Evolutionary conservation across 208 protist species (phyloP).

Genomic region (Angomonas desouzai): DNA sequence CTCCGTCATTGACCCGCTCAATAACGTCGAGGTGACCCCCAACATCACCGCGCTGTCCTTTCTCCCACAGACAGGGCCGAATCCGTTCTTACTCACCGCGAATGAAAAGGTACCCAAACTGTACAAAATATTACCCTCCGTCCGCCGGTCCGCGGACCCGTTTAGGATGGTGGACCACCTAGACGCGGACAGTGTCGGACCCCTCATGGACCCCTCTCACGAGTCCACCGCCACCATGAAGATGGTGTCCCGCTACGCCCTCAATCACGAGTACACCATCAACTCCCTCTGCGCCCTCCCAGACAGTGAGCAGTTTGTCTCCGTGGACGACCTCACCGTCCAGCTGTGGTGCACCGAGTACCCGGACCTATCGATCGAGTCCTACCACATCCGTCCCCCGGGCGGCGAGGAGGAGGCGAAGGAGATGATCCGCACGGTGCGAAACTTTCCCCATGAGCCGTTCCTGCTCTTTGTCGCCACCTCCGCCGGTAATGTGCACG

Average conservation of each 20-base stretch:
- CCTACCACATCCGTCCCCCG: conserved; percentile 56
- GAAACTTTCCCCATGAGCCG: conserved; percentile 71
- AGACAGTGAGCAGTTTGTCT: conserved; percentile 77
- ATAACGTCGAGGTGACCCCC: conserved; percentile 77
- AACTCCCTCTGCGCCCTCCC: conserved; percentile 70
- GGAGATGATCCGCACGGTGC: conserved; percentile 61
- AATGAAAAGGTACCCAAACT: conserved; percentile 87
- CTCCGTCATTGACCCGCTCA: conserved; percentile 82
- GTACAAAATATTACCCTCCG: conserved; percentile 65
- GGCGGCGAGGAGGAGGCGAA: conserved; percentile 47
- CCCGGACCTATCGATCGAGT: conserved; percentile 79
- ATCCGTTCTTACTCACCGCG: conserved; percentile 65
- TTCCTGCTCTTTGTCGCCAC: conserved; percentile 81
- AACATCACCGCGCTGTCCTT: conserved; percentile 73
- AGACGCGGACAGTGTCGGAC: conserved; percentile 40
- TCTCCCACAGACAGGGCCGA: conserved; percentile 52
- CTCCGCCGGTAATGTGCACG: conserved; percentile 62
- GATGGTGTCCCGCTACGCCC: conserved; percentile 60
- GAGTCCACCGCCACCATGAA: conserved; percentile 62
- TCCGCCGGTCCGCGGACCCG: conserved; percentile 49
- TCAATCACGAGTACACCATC: conserved; percentile 86
- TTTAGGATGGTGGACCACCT: conserved; percentile 73
- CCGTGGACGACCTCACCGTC: conserved; percentile 78
- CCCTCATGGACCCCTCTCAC: conserved; percentile 34
- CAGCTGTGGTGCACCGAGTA: conserved; percentile 88